A percentile compares a stretch with the other conserved stretches of the same genome.
Conservation (phyloP, 2,329 filamentous ascomycete species). For the Achaetomium macrosporum region DNA sequence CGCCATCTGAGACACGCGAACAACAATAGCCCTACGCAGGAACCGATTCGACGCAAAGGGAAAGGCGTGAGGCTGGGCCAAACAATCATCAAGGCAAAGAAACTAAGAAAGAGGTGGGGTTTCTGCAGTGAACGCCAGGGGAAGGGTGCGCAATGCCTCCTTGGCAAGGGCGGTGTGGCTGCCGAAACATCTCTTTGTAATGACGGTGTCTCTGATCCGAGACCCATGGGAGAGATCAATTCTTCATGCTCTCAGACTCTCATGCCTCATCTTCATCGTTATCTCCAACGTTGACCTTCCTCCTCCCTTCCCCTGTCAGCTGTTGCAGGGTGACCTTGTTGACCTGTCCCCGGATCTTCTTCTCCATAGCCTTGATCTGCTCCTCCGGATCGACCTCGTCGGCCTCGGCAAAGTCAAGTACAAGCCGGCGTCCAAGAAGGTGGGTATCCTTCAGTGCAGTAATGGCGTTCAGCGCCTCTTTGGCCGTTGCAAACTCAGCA, state of each 20-base stretch:
- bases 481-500: conserved; percentile 86
- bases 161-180: conserved; percentile 22
- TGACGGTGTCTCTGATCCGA: conserved; percentile 15
- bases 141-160: conserved; percentile 14
- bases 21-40: conserved; percentile 38
- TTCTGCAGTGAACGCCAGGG: conserved; percentile 12
- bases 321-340: conserved; percentile 88
- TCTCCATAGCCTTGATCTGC: conserved; percentile 94
- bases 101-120: conserved; percentile 11
- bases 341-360: conserved; percentile 85
- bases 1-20: conserved; percentile 33
- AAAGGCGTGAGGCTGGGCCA: conserved; percentile 11
- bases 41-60: conserved; percentile 16
- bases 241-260: conserved; percentile 25
- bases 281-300: conserved; percentile 81
- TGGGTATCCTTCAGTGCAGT: conserved; percentile 89
- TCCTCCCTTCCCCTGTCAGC: conserved; percentile 75
- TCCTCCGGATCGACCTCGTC: conserved; percentile 89
- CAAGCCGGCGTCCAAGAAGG: conserved; percentile 80
- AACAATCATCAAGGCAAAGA: conserved; percentile 15
- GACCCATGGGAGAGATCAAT: conserved; percentile 18
- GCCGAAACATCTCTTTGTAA: conserved; percentile 14
- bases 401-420: conserved; percentile 85
- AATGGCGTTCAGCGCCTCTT: conserved; percentile 84
- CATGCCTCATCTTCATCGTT: conserved; percentile 53